Conservation (phyloP, 1,284 basidiomycete species). For the Ustilago esculenta region DNA sequence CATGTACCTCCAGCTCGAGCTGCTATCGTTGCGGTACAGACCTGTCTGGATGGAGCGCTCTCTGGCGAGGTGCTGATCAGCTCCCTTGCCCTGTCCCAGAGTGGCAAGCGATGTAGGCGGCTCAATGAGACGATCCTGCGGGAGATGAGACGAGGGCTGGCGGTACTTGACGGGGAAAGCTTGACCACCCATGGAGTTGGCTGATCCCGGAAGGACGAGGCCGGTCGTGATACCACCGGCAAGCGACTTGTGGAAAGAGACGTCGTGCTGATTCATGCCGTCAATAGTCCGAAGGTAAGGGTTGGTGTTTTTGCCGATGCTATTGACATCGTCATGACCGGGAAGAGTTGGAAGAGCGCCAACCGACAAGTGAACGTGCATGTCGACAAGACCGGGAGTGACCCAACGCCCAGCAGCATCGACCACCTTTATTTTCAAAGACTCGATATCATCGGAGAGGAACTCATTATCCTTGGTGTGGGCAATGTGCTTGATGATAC, state of each 20-base stretch:
- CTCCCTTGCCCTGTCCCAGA: conserved; percentile 43
- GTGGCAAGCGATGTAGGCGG: conserved; percentile 51
- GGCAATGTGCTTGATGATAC: conserved; percentile 69
- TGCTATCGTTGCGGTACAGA: conserved; percentile 48
- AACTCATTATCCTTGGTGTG: conserved; percentile 6
- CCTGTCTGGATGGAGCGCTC: conserved; percentile 27
- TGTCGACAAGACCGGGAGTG: conserved; percentile 74
- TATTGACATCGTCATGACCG: conserved; percentile 72
- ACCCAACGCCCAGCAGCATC: conserved; percentile 57
- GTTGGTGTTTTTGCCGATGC: conserved; percentile 70
- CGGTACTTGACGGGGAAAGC: conserved; percentile 76
- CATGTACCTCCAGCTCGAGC: conserved; percentile 56
- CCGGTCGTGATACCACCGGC: conserved; percentile 78
- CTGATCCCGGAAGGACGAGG: conserved; percentile 74
- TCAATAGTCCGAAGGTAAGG: conserved; percentile 76
- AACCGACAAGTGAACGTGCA: conserved; percentile 80
- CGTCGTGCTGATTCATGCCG: conserved; percentile 74
- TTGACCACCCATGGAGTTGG: conserved; percentile 76
- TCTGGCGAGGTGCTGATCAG: background rate
- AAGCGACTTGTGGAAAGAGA: conserved; percentile 72
- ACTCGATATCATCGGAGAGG: background rate
- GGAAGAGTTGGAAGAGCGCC: conserved; percentile 29
- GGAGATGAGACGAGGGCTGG: conserved; percentile 37
- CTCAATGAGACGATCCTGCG: conserved; percentile 53
- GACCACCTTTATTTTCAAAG: conserved; percentile 14